These are phyloP conservation scores for Nepenthes gracilis DNA, from an alignment of 148 eudicot genomes.

Conservation along the genomic window DNA sequence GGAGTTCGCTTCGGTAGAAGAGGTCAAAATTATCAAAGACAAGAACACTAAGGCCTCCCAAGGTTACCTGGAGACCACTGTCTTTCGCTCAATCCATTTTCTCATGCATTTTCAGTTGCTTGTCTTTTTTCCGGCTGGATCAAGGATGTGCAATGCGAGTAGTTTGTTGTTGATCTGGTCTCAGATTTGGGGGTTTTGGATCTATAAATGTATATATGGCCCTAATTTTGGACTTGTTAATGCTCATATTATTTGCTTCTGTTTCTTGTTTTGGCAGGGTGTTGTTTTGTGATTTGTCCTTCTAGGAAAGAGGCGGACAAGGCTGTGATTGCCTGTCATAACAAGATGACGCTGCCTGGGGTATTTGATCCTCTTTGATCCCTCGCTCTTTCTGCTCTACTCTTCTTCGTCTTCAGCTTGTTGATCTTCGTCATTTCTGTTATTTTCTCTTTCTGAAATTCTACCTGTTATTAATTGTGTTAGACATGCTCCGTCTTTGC, in stretches of 20 bases:
- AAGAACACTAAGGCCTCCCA: constrained; percentile 75
- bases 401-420: constrained; percentile 3
- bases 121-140: constrained; percentile 9
- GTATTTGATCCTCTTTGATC: constrained; percentile 18
- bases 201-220: not conserved
- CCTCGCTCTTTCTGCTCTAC: not conserved
- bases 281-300: constrained; percentile 90
- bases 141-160: constrained; percentile 6
- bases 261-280: constrained; percentile 32
- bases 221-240: not conserved
- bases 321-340: constrained; percentile 70
- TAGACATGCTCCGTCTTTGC: not conserved
- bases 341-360: constrained; percentile 87
- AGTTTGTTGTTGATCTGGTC: constrained; percentile 5
- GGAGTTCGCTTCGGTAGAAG: constrained; percentile 65
- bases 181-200: constrained; percentile 1
- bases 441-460: not conserved
- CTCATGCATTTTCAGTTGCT: not conserved
- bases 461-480: not conserved
- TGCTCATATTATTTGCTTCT: not conserved
- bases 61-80: constrained; percentile 26
- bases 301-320: constrained; percentile 90
- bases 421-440: constrained; percentile 2
- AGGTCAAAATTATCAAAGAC: constrained; percentile 94
- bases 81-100: not conserved